Base-by-base conservation (phyloP, 2,329 filamentous ascomycete genomes). In the Alternaria sp. region DNA sequence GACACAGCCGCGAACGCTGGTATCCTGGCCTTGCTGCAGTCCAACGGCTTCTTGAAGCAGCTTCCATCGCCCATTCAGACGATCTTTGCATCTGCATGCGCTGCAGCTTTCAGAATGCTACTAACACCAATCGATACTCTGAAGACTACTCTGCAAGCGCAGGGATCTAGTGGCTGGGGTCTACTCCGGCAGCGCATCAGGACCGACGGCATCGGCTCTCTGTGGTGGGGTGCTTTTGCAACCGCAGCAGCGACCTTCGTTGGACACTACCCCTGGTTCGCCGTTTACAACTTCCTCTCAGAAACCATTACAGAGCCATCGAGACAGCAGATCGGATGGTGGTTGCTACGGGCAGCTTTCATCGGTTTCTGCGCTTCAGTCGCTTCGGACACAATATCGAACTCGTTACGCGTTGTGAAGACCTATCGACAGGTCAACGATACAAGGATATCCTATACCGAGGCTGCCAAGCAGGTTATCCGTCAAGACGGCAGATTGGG, bases 211-310 rank as follows among this genome's bases (percentile, higher is more conserved):
- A 58, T 76, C 15, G 69, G 71, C 1, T 73, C 70, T 56, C 66
- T 76, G 5, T 76, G 73, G 73, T 76, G 73, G 73, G 73, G 73
- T 13, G 67, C 73, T n/a, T 73, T 74, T 28, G 73, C 72, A 2
- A 76, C 73, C 6, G 73, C 73, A 9, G 73, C 73, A 23, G 73
- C 73, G 3, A 76, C 73, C 0, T 76, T 76, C 30, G 71, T 75
- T 0, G 73, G 73, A 6, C 73, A 76, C 17, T 76, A 76, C 53
- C 73, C 73, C 7, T 76, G 73, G 73, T 76, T 76, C 43, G 72
- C 73, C 1, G 68, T 64, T 1, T 76, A 75, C 54, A 75, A 75
- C 40, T 67, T 73, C 23, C 65, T 76, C 0, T 76, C 73, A 0
- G 70, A 72, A 10, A 57, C 61, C 1, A 70, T 75, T 7, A 55